Evolutionary conservation across 345 rosid genomes (phyloP).

Genomic region (Eucalyptus curtisii): DNA sequence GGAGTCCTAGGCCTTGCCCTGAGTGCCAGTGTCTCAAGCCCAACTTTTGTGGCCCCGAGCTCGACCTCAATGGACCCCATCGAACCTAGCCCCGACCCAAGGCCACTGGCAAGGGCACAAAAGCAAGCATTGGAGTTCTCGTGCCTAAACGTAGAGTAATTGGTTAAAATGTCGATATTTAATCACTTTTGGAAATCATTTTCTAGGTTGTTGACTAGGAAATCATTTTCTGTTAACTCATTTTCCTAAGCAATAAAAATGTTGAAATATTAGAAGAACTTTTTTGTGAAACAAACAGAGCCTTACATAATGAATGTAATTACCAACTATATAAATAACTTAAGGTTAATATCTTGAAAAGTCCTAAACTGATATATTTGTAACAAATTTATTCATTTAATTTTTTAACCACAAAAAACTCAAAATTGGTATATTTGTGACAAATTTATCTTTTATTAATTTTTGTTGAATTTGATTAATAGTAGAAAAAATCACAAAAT

Average conservation of each 20-base stretch:
- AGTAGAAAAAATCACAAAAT: too few species aligned
- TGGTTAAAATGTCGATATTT: too few species aligned
- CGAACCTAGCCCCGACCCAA: background rate
- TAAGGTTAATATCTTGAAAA: accelerated
- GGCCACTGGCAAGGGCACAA: background rate
- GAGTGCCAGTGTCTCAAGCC: background rate
- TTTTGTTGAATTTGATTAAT: too few species aligned
- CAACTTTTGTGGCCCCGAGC: background rate
- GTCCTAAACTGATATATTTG: accelerated
- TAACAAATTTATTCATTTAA: too few species aligned
- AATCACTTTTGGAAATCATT: background rate
- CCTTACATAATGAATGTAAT: too few species aligned
- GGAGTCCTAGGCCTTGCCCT: accelerated
- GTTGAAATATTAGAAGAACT: too few species aligned
- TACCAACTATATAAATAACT: too few species aligned
- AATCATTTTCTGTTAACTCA: background rate
- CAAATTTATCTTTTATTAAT: too few species aligned
- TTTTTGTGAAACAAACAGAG: too few species aligned
- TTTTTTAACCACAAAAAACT: too few species aligned
- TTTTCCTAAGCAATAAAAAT: background rate
- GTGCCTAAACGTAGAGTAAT: background rate
- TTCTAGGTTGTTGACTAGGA: background rate
- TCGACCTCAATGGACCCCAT: accelerated
- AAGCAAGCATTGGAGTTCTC: background rate
- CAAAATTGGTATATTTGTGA: too few species aligned